These are phyloP conservation scores for Paragyromitra xinjiangensis DNA, from an alignment of 495 filamentous ascomycete species.

Conservation along the genomic window DNA sequence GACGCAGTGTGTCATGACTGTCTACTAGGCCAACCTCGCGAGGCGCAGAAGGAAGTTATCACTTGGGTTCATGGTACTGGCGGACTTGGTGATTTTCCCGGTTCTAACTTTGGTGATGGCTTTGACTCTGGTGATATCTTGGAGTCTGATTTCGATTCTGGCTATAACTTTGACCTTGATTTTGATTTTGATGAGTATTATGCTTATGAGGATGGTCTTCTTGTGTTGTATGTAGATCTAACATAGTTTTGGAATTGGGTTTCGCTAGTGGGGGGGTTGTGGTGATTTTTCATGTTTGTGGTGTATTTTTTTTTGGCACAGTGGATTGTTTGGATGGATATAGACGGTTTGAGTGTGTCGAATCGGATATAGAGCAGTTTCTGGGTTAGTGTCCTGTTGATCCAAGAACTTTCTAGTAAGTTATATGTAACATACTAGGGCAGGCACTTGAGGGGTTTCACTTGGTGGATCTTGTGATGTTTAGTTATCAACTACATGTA, in stretches of 20 bases:
- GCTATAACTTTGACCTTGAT: background rate
- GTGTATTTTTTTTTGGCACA: too few species aligned
- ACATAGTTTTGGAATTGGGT: background rate
- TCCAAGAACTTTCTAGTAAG: too few species aligned
- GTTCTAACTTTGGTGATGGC: background rate
- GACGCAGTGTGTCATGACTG: background rate
- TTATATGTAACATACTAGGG: too few species aligned
- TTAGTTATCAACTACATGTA: too few species aligned
- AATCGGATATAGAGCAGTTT: too few species aligned
- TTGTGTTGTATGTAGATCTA: background rate
- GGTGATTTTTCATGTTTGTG: too few species aligned
- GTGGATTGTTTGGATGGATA: too few species aligned
- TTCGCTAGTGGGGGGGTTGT: too few species aligned
- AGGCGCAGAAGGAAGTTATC: background rate
- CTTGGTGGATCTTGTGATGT: too few species aligned
- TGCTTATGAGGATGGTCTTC: background rate
- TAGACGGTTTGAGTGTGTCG: too few species aligned
- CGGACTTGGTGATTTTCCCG: background rate
- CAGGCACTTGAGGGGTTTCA: too few species aligned
- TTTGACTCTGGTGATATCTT: background rate
- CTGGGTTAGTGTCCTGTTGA: too few species aligned
- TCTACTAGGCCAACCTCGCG: background rate
- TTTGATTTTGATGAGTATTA: background rate
- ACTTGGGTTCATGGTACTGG: background rate
- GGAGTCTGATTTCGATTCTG: background rate